These are phyloP conservation scores for Stachybotrys elegans DNA, from an alignment of 2,329 filamentous ascomycete genomes.

Conservation along the genomic window DNA sequence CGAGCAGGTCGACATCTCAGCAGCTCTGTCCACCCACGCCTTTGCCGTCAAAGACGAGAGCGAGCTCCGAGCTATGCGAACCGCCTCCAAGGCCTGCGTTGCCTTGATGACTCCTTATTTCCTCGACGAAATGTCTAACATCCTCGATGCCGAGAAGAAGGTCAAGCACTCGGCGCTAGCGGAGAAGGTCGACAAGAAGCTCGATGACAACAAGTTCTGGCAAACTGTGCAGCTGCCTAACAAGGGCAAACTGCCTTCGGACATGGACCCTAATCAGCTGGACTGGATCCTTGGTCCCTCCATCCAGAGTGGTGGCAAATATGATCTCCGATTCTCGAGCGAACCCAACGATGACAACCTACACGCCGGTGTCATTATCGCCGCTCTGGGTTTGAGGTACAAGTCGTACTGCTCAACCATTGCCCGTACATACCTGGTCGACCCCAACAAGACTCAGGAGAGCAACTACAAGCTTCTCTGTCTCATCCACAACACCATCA, in stretches of 20 bases:
- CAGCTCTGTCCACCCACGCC: conserved; percentile 74
- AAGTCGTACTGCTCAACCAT: conserved; percentile 93
- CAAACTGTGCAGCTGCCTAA: conserved; percentile 66
- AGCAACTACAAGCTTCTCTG: conserved; percentile 87
- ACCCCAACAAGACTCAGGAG: conserved; percentile 94
- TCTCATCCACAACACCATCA: conserved; percentile 78
- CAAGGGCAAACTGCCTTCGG: conserved; percentile 71
- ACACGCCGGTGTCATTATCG: conserved; percentile 89
- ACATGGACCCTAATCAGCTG: conserved; percentile 82
- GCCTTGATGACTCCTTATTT: conserved; percentile 95
- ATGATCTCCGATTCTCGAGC: conserved; percentile 77
- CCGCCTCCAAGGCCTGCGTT: conserved; percentile 88
- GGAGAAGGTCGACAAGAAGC: conserved; percentile 84
- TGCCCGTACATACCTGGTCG: conserved; percentile 89
- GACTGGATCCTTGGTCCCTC: conserved; percentile 92
- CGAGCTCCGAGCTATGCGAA: conserved; percentile 89
- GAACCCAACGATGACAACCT: conserved; percentile 78
- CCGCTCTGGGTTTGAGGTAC: conserved; percentile 87
- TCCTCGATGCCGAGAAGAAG: conserved; percentile 95
- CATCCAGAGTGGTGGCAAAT: conserved; percentile 92
- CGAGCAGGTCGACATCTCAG: conserved; percentile 81
- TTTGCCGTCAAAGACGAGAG: conserved; percentile 93
- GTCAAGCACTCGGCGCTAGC: conserved; percentile 83
- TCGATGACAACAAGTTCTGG: conserved; percentile 94
- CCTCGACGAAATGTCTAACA: conserved; percentile 94